Conservation (phyloP, 331 rosid species). For the Cydonia oblonga region DNA sequence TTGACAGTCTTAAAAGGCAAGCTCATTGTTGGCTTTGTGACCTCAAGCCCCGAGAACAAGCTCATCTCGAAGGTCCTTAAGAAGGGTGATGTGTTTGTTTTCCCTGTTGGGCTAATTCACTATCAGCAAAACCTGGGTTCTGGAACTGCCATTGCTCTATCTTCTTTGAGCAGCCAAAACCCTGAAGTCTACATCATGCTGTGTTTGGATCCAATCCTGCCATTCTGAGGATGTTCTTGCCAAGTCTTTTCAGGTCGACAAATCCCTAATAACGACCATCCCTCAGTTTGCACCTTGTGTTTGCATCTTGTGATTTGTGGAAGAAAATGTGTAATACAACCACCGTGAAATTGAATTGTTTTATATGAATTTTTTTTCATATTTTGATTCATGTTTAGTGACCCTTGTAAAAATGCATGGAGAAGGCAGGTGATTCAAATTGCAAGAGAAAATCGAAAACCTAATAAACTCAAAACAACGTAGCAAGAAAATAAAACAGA, state of each 20-base stretch:
- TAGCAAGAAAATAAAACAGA: too few relatives aligned
- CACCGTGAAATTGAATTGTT: too few relatives aligned
- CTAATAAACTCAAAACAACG: too few relatives aligned
- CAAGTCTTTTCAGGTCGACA: slow-evolving; percentile 20
- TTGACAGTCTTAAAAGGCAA: slow-evolving; percentile 27
- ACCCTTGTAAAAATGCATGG: too few relatives aligned
- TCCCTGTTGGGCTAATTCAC: slow-evolving; percentile 24
- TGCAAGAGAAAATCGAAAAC: too few relatives aligned
- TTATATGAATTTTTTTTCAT: too few relatives aligned
- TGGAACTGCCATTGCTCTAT: slow-evolving; percentile 11
- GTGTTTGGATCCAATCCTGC: slow-evolving; percentile 20
- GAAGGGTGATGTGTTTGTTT: slow-evolving; percentile 30
- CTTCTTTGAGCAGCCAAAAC: slow-evolving; percentile 26
- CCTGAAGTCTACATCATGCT: slow-evolving; percentile 13
- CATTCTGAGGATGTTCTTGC: slow-evolving; percentile 8
- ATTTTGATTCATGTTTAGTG: too few relatives aligned
- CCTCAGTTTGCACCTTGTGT: too few relatives aligned
- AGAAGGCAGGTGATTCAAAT: too few relatives aligned
- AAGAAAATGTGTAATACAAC: too few relatives aligned
- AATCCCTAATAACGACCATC: background rate
- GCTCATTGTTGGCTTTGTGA: slow-evolving; percentile 26
- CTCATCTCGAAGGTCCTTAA: slow-evolving; percentile 24
- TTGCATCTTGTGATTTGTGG: too few relatives aligned
- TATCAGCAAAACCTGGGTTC: slow-evolving; percentile 20
- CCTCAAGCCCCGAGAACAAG: slow-evolving; percentile 31